phyloP scores from a whole-genome alignment of 345 rosid species.

The Bruguiera sexangula region DNA sequence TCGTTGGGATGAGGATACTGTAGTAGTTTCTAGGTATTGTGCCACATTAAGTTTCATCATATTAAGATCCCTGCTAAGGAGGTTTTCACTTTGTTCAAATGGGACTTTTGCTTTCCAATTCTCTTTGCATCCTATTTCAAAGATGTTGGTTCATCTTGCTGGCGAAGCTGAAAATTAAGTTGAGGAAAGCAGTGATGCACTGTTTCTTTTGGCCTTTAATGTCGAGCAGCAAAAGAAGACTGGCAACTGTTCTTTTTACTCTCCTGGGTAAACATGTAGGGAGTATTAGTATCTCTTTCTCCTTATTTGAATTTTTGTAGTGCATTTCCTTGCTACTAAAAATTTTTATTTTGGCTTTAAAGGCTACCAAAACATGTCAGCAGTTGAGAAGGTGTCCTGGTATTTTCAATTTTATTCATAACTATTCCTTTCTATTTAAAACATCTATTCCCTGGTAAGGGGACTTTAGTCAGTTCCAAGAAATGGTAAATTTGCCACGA shows the following conservation, averaged over 20 bases:
- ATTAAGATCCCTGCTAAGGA: constrained; percentile 53
- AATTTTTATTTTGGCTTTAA: constrained; percentile 53
- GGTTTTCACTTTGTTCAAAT: constrained; percentile 22
- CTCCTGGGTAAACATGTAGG: constrained; percentile 53
- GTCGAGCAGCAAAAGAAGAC: constrained; percentile 55
- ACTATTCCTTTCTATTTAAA: constrained; percentile 37
- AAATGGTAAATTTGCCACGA: constrained; percentile 66
- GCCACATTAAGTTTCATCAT: constrained; percentile 27
- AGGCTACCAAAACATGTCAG: constrained; percentile 76
- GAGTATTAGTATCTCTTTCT: constrained; percentile 64
- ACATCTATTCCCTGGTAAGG: constrained; percentile 94
- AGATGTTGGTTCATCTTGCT: constrained; percentile 50
- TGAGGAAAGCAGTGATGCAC: constrained; percentile 48
- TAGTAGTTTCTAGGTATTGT: constrained; percentile 35
- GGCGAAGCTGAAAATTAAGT: constrained; percentile 45
- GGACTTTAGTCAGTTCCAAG: constrained; percentile 61
- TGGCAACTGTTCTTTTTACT: constrained; percentile 43
- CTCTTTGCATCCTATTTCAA: constrained; percentile 38
- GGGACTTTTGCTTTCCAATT: constrained; percentile 24
- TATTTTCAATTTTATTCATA: constrained; percentile 42
- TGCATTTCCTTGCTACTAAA: constrained; percentile 54
- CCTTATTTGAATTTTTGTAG: constrained; percentile 43
- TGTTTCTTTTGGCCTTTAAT: constrained; percentile 47
- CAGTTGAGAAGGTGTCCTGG: constrained; percentile 83
- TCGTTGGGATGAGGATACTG: constrained; percentile 13